Percentiles rank a stretch among this genome's conserved stretches.
Conservation (phyloP, 2,329 filamentous ascomycete genomes). For the Curvularia sp. region DNA sequence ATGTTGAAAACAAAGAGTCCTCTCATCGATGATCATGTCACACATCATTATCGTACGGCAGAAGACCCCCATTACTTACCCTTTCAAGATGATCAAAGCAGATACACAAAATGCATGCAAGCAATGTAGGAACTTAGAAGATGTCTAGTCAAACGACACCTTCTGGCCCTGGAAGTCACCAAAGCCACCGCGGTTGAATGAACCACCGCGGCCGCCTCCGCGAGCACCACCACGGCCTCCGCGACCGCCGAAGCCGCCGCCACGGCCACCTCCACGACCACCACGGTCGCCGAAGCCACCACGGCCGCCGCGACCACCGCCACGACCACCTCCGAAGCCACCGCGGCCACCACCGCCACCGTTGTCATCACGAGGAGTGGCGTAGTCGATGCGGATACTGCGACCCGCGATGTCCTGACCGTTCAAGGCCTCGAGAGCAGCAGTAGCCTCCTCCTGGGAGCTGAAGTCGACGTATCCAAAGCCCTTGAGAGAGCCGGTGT, state of each 20-base stretch:
- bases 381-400: slow-evolving; percentile 82
- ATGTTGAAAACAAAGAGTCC: slow-evolving; percentile 4
- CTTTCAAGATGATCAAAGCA: slow-evolving; percentile 31
- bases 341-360: slow-evolving; percentile 59
- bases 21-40: slow-evolving; percentile 22
- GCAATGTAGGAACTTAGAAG: slow-evolving; percentile 7
- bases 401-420: slow-evolving; percentile 76
- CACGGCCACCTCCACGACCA: slow-evolving; percentile 50
- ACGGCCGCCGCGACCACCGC: slow-evolving; percentile 57
- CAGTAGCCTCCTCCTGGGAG: slow-evolving; percentile 82
- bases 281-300: slow-evolving; percentile 57
- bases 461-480: slow-evolving; percentile 90
- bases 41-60: slow-evolving; percentile 28
- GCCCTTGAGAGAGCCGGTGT: slow-evolving; percentile 84
- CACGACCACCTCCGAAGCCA: slow-evolving; percentile 58
- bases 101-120: slow-evolving; percentile 21
- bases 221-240: slow-evolving; percentile 59
- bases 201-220: slow-evolving; percentile 58
- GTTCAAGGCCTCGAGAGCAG: slow-evolving; percentile 73
- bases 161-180: slow-evolving; percentile 80
- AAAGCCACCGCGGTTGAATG: slow-evolving; percentile 63
- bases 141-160: slow-evolving; percentile 66
- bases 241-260: slow-evolving; percentile 60
- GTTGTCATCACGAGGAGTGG: slow-evolving; percentile 69
- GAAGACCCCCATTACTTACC: slow-evolving; percentile 34